Evolutionary conservation across 75 land plant genomes (phyloP).

Genomic region (Adiantum capillusveneris): DNA sequence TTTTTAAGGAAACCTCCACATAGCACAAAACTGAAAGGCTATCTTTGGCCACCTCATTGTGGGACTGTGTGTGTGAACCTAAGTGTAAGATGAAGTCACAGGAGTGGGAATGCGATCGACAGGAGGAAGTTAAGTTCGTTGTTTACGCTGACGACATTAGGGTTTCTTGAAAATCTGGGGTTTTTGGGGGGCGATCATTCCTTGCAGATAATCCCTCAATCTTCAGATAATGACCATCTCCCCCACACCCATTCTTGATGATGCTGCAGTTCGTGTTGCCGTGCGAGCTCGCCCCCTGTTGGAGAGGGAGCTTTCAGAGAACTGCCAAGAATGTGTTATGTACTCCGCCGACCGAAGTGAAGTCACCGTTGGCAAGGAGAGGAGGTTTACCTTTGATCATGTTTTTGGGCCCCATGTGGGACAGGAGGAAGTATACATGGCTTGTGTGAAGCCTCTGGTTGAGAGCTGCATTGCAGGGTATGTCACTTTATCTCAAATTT

Average conservation of each 20-base stretch:
- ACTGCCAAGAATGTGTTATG: constrained; percentile 21
- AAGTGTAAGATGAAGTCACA: no score
- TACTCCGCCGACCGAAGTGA: constrained; percentile 24
- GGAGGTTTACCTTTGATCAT: constrained; percentile 35
- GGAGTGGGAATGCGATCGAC: no score
- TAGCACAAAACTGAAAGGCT: no score
- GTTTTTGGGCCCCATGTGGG: constrained; percentile 24
- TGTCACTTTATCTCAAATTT: neutral
- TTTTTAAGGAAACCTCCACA: no score
- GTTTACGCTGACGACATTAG: no score
- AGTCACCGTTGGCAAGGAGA: constrained; percentile 20
- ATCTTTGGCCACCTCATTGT: no score
- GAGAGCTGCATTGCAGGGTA: constrained; percentile 39
- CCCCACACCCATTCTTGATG: constrained; percentile 4
- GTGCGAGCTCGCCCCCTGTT: constrained; percentile 30
- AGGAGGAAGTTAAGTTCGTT: no score
- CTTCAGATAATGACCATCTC: neutral
- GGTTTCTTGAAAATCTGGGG: no score
- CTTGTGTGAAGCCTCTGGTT: constrained; percentile 37
- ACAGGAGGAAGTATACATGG: constrained; percentile 27
- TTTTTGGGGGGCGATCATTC: no score
- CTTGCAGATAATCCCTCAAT: no score
- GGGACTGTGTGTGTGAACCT: no score
- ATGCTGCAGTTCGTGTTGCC: constrained; percentile 29
- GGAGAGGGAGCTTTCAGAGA: constrained; percentile 24